A percentile compares a stretch with the other conserved stretches of the same genome.
phyloP scores from a whole-genome alignment of 116 monocot species.

The Dioscorea cayenensis region DNA sequence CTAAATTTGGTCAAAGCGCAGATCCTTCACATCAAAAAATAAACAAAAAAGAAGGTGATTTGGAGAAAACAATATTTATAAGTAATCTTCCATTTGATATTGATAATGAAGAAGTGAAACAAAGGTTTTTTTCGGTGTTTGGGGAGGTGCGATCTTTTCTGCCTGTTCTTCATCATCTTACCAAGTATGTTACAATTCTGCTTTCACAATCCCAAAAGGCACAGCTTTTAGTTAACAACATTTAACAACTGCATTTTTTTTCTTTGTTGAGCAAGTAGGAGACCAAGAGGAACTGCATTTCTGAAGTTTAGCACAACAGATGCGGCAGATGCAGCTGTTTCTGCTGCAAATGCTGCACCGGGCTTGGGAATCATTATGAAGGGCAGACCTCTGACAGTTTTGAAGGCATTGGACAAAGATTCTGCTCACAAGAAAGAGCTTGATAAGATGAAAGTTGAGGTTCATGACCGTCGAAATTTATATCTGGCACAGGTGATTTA shows the following conservation, averaged over 20 bases:
- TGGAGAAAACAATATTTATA: slow-evolving; percentile 73
- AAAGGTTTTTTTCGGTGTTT: slow-evolving; percentile 85
- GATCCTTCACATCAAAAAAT: slow-evolving; percentile 12
- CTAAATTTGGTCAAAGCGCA: slow-evolving; percentile 9
- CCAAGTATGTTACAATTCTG: slow-evolving; percentile 57
- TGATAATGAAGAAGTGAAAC: slow-evolving; percentile 65
- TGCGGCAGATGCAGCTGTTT: slow-evolving; percentile 69
- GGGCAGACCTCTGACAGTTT: slow-evolving; percentile 61
- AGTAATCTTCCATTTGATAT: slow-evolving; percentile 95
- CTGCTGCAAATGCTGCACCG: slow-evolving; percentile 66
- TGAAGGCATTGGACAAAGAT: slow-evolving; percentile 78
- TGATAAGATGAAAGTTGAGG: slow-evolving; percentile 55
- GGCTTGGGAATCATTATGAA: slow-evolving; percentile 76
- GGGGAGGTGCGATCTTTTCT: slow-evolving; percentile 68
- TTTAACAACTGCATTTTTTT: background rate
- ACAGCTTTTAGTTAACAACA: background rate
- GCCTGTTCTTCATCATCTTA: slow-evolving; percentile 79
- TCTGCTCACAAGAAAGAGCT: slow-evolving; percentile 63
- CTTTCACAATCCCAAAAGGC: background rate
- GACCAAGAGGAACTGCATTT: slow-evolving; percentile 88
- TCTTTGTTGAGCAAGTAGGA: slow-evolving; percentile 28
- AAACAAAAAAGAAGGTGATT: slow-evolving; percentile 25
- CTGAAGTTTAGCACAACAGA: slow-evolving; percentile 49
- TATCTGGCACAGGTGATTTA: slow-evolving; percentile 69
- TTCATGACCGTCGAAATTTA: slow-evolving; percentile 75